Conservation (phyloP, 2,329 filamentous ascomycete species). For the Talaromyces islandicus region DNA sequence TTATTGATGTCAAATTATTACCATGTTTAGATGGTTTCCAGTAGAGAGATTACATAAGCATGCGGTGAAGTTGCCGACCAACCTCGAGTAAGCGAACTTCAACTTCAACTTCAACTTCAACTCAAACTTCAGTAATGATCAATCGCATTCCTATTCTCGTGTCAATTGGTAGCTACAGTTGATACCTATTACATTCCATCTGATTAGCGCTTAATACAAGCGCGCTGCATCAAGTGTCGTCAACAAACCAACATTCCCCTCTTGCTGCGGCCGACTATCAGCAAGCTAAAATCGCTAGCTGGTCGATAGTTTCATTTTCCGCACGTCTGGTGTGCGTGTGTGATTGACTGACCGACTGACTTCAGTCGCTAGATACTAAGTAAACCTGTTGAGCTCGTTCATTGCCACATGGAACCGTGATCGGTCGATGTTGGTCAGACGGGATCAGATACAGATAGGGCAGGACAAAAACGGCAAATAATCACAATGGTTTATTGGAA, state of each 20-base stretch:
- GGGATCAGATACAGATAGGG: not conserved
- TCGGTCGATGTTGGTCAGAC: not conserved
- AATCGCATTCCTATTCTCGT: not conserved
- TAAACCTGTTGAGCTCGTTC: not conserved
- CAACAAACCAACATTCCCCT: not conserved
- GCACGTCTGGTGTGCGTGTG: not conserved
- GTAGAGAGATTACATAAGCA: not conserved
- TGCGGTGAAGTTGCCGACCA: not conserved
- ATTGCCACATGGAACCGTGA: not conserved
- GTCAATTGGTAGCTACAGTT: not conserved
- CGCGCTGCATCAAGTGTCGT: not conserved
- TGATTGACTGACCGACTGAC: too few species aligned
- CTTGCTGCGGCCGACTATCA: not conserved
- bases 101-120: too few species aligned
- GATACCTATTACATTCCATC: not conserved
- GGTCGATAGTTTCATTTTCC: not conserved
- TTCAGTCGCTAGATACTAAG: too few species aligned
- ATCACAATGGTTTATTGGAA: not conserved
- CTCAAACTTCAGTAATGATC: too few species aligned
- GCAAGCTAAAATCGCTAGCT: not conserved
- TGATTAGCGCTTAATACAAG: not conserved
- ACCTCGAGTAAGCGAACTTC: not conserved
- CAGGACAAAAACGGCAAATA: not conserved
- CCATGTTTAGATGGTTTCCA: too few species aligned
- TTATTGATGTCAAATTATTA: not conserved